Conservation (phyloP, 2,329 filamentous ascomycete genomes). For the Exophiala sp. region DNA sequence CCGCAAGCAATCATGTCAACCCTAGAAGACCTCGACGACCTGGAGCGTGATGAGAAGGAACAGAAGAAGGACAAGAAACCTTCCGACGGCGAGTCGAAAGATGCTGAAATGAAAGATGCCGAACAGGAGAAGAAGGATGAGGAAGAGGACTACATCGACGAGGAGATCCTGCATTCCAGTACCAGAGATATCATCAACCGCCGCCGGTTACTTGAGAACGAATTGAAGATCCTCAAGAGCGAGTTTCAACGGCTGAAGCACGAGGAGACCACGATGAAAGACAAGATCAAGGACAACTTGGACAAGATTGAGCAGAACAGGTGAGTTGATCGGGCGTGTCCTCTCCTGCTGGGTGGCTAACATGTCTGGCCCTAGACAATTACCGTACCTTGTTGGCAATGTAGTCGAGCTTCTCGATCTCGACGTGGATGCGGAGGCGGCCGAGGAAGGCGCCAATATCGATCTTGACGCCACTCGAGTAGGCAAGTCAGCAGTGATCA, state of each 20-base stretch:
- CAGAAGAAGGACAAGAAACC: slow-evolving; percentile 56
- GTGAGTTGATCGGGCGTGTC: slow-evolving; percentile 45
- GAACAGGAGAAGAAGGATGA: slow-evolving; percentile 56
- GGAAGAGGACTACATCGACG: slow-evolving; percentile 78
- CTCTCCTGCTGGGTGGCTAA: slow-evolving; percentile 15
- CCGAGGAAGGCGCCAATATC: slow-evolving; percentile 97
- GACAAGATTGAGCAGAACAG: slow-evolving; percentile 99
- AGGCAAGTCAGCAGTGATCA: slow-evolving; percentile 98
- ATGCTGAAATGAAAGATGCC: slow-evolving; percentile 88
- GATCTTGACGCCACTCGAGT: slow-evolving; percentile 94
- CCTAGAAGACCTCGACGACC: slow-evolving; percentile 83
- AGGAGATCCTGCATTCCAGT: slow-evolving; percentile 86
- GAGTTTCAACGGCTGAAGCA: slow-evolving; percentile 90
- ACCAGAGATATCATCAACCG: slow-evolving; percentile 92
- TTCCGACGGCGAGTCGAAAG: slow-evolving; percentile 52
- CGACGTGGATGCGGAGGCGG: slow-evolving; percentile 90
- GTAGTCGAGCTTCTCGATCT: slow-evolving; percentile 96
- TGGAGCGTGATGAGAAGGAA: slow-evolving; percentile 70
- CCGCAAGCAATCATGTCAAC: slow-evolving; percentile 63
- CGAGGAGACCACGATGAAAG: slow-evolving; percentile 90
- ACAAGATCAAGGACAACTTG: slow-evolving; percentile 98
- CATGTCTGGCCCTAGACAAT: slow-evolving; percentile 57
- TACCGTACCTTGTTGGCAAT: slow-evolving; percentile 96
- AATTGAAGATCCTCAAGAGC: slow-evolving; percentile 97
- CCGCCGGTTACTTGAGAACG: slow-evolving; percentile 89